Percentiles rank a stretch among this genome's conserved stretches.
Evolutionary conservation across 495 filamentous ascomycete species (phyloP).

Genomic region (Aspergillus cavernicola): DNA sequence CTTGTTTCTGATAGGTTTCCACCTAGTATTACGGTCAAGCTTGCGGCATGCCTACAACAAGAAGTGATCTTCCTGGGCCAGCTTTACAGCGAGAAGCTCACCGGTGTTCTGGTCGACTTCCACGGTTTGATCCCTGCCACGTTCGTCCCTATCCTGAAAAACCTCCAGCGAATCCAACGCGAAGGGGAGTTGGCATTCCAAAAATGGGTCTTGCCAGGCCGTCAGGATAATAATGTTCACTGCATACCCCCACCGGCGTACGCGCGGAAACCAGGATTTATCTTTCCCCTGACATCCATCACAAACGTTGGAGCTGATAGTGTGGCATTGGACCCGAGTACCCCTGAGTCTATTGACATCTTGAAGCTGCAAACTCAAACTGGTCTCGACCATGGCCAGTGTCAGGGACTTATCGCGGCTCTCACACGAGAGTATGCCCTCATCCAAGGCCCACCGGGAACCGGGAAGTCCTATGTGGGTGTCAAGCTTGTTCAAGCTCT

Average conservation of each 20-base stretch:
- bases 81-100: not conserved
- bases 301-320: not conserved
- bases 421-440: slow-evolving; percentile 24
- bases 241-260: not conserved
- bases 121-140: not conserved
- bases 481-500: slow-evolving; percentile 59
- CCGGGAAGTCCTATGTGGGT: slow-evolving; percentile 67
- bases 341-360: not conserved
- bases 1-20: slow-evolving; percentile 1
- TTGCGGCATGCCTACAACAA: not conserved
- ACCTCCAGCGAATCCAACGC: not conserved
- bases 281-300: not conserved
- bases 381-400: slow-evolving; percentile 1
- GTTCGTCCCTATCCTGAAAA: not conserved
- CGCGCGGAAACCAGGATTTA: not conserved
- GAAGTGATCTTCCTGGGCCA: not conserved
- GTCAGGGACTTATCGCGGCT: not conserved
- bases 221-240: not conserved
- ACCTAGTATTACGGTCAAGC: not conserved
- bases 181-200: not conserved
- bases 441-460: slow-evolving; percentile 80
- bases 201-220: slow-evolving; percentile 1
- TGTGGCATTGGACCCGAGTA: not conserved
- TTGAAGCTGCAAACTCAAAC: not conserved
- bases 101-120: not conserved